These are phyloP conservation scores for Solanum sparsipilum DNA, from an alignment of 257 asterid genomes.

Conservation along the genomic window DNA sequence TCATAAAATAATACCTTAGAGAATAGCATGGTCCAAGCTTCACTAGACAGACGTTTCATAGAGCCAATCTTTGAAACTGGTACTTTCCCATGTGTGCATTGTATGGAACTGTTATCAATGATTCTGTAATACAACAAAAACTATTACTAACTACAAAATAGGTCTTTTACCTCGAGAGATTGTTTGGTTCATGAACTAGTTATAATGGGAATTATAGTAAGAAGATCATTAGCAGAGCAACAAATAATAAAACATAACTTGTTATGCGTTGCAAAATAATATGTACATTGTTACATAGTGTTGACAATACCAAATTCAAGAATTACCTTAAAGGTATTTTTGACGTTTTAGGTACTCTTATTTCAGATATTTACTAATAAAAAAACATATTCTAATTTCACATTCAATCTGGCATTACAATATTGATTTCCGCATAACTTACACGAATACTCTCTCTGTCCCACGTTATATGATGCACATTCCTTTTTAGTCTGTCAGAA, in stretches of 20 bases:
- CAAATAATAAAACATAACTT: not conserved
- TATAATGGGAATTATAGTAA: not conserved
- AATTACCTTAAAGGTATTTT: not conserved
- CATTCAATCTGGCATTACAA: not conserved
- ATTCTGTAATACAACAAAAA: slow-evolving; percentile 35
- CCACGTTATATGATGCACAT: not conserved
- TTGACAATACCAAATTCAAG: not conserved
- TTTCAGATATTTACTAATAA: not conserved
- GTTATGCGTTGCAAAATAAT: not conserved
- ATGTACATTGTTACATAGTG: not conserved
- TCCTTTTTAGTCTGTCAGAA: not conserved
- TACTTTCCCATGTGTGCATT: slow-evolving; percentile 78
- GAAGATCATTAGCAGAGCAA: not conserved
- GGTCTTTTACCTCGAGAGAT: not conserved
- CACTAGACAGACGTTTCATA: slow-evolving; percentile 81
- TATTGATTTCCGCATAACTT: not conserved
- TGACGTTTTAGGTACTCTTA: not conserved
- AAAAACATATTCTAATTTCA: not conserved
- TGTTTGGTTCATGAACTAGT: not conserved
- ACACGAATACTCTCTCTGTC: not conserved
- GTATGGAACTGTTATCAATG: slow-evolving; percentile 76
- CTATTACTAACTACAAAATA: not conserved
- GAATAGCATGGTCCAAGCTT: slow-evolving; percentile 68
- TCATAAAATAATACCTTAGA: slow-evolving; percentile 56
- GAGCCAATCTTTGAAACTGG: slow-evolving; percentile 55